phyloP scores from a whole-genome alignment of 495 filamentous ascomycete species.

The Elasticomyces elasticus region DNA sequence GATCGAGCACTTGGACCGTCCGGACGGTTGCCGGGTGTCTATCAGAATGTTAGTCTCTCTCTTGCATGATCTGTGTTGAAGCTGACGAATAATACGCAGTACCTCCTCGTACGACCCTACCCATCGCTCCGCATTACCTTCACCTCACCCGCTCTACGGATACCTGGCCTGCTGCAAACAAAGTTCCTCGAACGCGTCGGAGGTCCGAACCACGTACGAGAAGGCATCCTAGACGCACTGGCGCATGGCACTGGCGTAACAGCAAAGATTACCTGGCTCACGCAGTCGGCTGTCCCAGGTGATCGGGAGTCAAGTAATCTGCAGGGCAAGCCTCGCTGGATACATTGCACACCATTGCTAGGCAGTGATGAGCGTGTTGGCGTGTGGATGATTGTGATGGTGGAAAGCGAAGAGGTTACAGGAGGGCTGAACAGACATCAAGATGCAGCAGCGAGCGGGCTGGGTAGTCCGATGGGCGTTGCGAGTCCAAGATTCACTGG shows the following conservation, averaged over 20 bases:
- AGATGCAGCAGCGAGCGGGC: not conserved
- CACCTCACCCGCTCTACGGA: constrained; percentile 32
- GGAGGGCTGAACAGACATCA: constrained; percentile 13
- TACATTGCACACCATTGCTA: constrained; percentile 53
- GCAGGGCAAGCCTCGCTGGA: constrained; percentile 39
- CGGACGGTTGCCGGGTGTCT: constrained; percentile 35
- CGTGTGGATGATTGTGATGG: constrained; percentile 57
- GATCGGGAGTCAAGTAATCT: not conserved
- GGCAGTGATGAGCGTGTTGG: constrained; percentile 49
- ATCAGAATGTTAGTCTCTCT: constrained; percentile 28
- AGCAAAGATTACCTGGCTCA: constrained; percentile 33
- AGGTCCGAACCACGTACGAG: constrained; percentile 29
- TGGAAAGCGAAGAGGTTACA: constrained; percentile 40
- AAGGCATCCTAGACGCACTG: constrained; percentile 29
- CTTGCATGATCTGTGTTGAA: not conserved
- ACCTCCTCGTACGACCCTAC: constrained; percentile 33
- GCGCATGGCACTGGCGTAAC: constrained; percentile 30
- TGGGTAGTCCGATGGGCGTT: constrained; percentile 14
- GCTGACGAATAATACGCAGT: constrained; percentile 17
- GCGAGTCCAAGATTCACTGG: constrained; percentile 20
- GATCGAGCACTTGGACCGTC: constrained; percentile 22
- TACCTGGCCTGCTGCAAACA: constrained; percentile 32
- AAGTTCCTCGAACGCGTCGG: constrained; percentile 32
- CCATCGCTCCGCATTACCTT: constrained; percentile 37
- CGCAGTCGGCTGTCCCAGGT: not conserved